Evolutionary conservation across 2,329 filamentous ascomycete species (phyloP).

Genomic region (Ilyonectria mors-panacis): DNA sequence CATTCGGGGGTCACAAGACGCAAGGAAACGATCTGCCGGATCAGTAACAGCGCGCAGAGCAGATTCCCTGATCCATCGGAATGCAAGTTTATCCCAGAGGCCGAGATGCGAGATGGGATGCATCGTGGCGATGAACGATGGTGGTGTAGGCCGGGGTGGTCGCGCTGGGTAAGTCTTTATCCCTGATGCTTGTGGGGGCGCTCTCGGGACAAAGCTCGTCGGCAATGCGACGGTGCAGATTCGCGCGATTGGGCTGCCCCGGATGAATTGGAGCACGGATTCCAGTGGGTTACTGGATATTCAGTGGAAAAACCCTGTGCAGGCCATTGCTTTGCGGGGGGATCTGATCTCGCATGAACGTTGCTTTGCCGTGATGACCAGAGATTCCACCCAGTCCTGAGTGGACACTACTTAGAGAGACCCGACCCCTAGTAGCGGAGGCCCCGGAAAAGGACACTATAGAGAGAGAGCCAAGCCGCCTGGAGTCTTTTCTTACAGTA

Average conservation of each 20-base stretch:
- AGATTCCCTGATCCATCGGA: background rate
- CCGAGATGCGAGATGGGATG: constrained; percentile 7
- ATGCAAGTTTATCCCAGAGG: constrained; percentile 20
- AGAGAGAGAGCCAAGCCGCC: background rate
- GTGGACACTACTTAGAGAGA: constrained; percentile 14
- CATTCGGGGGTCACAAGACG: constrained; percentile 22
- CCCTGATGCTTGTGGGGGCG: constrained; percentile 1
- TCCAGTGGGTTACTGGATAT: background rate
- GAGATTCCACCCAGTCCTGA: constrained; percentile 2
- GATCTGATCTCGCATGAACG: constrained; percentile 35
- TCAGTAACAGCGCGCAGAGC: constrained; percentile 6
- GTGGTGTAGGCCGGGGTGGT: background rate
- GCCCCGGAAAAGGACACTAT: background rate
- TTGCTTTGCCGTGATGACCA: constrained; percentile 19
- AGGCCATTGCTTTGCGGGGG: constrained; percentile 18
- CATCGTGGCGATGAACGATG: background rate
- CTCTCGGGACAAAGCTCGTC: background rate
- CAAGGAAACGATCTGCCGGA: constrained; percentile 17
- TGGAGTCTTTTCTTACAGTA: background rate
- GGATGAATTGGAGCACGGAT: constrained; percentile 21
- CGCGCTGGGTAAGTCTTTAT: constrained; percentile 22
- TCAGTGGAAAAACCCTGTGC: constrained; percentile 21
- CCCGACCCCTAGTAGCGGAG: background rate
- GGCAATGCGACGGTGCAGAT: background rate
- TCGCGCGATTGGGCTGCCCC: constrained; percentile 9